Evolutionary conservation across 768 basidiomycete genomes (phyloP).

Genomic region (Trametes maxima): DNA sequence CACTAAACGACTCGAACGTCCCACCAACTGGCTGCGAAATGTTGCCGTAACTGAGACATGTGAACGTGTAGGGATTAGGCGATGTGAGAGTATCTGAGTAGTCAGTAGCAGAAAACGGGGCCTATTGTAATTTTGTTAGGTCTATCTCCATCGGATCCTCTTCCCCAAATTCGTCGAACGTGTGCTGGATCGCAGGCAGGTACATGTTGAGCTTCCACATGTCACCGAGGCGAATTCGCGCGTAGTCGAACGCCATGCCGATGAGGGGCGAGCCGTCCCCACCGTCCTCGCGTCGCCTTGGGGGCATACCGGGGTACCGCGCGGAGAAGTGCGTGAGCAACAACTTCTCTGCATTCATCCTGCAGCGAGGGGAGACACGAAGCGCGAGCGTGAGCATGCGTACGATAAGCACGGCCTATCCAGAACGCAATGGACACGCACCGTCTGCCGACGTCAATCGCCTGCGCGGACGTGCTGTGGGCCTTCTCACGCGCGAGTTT

Average conservation of each 20-base stretch:
- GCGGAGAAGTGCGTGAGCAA: slow-evolving; percentile 97
- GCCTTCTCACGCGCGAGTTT: slow-evolving; percentile 74
- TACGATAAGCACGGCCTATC: too few species aligned
- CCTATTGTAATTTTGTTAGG: slow-evolving; percentile 17
- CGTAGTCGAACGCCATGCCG: slow-evolving; percentile 82
- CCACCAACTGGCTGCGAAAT: neutral
- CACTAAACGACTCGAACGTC: slow-evolving; percentile 6
- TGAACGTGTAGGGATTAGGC: too few species aligned
- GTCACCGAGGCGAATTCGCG: slow-evolving; percentile 68
- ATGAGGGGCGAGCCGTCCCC: slow-evolving; percentile 37
- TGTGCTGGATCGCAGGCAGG: slow-evolving; percentile 67
- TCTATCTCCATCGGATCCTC: slow-evolving; percentile 38
- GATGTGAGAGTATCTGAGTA: too few species aligned
- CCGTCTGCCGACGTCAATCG: slow-evolving; percentile 75
- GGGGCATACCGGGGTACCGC: slow-evolving; percentile 85
- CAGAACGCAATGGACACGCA: slow-evolving; percentile 35
- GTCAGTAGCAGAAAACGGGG: too few species aligned
- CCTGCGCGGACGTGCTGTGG: slow-evolving; percentile 91
- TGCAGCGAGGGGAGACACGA: slow-evolving; percentile 33
- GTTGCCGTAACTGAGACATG: neutral
- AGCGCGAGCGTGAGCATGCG: too few species aligned
- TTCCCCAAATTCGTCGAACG: slow-evolving; percentile 54
- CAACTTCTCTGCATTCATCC: slow-evolving; percentile 83
- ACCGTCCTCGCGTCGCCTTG: slow-evolving; percentile 17
- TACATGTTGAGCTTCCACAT: slow-evolving; percentile 90